Evolutionary conservation across 345 rosid species (phyloP), one percentile per base, ranked within the genome.

Genomic region (Gossypium ekmanianum): DNA sequence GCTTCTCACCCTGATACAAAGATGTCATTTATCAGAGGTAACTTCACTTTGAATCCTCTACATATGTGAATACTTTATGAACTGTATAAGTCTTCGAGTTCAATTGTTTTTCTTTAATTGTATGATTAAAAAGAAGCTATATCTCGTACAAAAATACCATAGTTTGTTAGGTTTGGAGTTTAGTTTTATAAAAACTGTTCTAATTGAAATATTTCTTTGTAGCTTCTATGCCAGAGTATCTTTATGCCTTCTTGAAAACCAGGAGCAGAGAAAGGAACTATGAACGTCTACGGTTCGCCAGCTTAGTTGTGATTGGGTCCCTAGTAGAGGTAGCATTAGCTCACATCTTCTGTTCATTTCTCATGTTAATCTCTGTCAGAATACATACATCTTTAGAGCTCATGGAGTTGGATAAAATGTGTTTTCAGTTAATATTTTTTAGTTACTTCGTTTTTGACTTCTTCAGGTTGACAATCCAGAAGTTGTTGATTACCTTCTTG

Each of bases 301-400:
- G 91, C 84, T 84, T 92, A 80, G 86, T 87, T 47, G 91, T 92
- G 48, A 84, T 90, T 59, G 88, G 83, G 39, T 86, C 90, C 41
- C 79, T 92, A 27, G 85, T 82, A 65, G 85, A 88, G 89, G 92
- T 90, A 81, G 65, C 61, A 61, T 67, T 52, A 11, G 39, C 64
- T 70, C 45, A 1, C 41, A 34, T 39, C 59, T 8, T 51, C 34
- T 65, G 68, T n/a, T 75, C 62, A 24, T 64, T 63, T 61, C 18
- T 62, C 8, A n/a, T 29, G 3, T 48, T 52, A n/a, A 8, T 59
- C 16, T 52, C 22, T 29, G 11, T 6, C 27, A 6, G 34, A 20
- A 44, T 20, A 66, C 14, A 22, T 5, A 66, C n/a, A 41, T 41
- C 50, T 17, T 64, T 64, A 64, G 68, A 17, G 41, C 24, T 64